Conservation (phyloP, 169 alveolate genomes). For the Miamiensis avidus region DNA sequence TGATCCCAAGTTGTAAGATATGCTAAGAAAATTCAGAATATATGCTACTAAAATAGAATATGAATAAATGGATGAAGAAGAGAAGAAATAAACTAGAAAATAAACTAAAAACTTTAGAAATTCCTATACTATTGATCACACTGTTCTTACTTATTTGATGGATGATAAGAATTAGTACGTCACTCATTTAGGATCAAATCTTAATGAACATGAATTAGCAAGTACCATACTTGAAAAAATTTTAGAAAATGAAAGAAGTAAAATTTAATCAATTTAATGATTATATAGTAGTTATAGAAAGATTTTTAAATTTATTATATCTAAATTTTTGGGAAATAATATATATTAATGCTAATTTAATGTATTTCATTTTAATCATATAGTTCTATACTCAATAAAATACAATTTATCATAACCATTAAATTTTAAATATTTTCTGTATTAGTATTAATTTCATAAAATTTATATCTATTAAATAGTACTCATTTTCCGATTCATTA, state of each 20-base stretch:
- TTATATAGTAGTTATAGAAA: neutral
- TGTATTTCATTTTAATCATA: no score
- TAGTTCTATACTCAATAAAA: no score
- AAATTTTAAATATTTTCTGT: no score
- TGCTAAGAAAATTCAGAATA: constrained; percentile 64
- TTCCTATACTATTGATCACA: constrained; percentile 62
- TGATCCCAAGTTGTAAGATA: constrained; percentile 62
- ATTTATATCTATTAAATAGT: neutral
- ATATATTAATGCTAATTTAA: no score
- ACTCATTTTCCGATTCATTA: constrained; percentile 7
- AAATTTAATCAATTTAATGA: constrained; percentile 3
- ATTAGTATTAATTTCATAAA: no score
- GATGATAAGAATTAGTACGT: constrained; percentile 62
- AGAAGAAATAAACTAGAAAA: constrained; percentile 28
- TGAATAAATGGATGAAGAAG: constrained; percentile 54
- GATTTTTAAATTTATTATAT: no score
- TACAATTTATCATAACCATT: no score
- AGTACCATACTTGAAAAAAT: constrained; percentile 66
- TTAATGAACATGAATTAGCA: constrained; percentile 66
- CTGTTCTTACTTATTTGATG: constrained; percentile 67
- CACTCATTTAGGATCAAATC: constrained; percentile 63
- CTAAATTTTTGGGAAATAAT: no score
- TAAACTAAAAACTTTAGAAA: constrained; percentile 26
- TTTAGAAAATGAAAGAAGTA: constrained; percentile 52
- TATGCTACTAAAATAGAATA: constrained; percentile 64